These are phyloP conservation scores for Plantago ovata DNA, from an alignment of 257 asterid species.

Conservation along the genomic window DNA sequence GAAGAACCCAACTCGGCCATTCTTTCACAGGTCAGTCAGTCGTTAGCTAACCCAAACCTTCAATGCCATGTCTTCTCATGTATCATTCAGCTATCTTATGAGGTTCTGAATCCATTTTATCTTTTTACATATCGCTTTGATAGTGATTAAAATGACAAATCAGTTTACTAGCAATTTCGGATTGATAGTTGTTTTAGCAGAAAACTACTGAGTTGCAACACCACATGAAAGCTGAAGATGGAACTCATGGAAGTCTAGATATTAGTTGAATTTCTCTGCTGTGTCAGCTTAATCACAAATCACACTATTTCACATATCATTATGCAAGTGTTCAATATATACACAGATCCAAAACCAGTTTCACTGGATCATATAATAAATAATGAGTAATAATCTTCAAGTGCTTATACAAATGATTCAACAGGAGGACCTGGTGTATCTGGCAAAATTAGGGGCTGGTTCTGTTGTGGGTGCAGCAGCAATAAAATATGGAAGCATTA, in stretches of 20 bases:
- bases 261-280: neutral
- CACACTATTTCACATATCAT: neutral
- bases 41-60: too few species aligned
- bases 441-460: slow-evolving; percentile 13
- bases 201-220: too few species aligned
- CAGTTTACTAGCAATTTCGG: too few species aligned
- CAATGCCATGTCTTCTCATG: neutral
- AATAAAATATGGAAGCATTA: slow-evolving; percentile 11
- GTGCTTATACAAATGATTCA: neutral
- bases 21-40: slow-evolving; percentile 9
- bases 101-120: too few species aligned
- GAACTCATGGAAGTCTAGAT: too few species aligned
- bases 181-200: too few species aligned
- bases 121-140: too few species aligned
- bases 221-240: too few species aligned
- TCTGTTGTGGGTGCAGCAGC: slow-evolving; percentile 15
- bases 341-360: neutral
- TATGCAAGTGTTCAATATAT: neutral
- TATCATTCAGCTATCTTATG: neutral
- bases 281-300: too few species aligned
- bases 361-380: neutral
- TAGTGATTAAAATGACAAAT: too few species aligned
- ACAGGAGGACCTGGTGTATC: slow-evolving; percentile 12
- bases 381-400: neutral
- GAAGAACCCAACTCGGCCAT: neutral